Percentiles rank a stretch among this genome's conserved stretches.
phyloP scores from a whole-genome alignment of 2,329 filamentous ascomycete species.

The Phyllosticta paracitricarpa region DNA sequence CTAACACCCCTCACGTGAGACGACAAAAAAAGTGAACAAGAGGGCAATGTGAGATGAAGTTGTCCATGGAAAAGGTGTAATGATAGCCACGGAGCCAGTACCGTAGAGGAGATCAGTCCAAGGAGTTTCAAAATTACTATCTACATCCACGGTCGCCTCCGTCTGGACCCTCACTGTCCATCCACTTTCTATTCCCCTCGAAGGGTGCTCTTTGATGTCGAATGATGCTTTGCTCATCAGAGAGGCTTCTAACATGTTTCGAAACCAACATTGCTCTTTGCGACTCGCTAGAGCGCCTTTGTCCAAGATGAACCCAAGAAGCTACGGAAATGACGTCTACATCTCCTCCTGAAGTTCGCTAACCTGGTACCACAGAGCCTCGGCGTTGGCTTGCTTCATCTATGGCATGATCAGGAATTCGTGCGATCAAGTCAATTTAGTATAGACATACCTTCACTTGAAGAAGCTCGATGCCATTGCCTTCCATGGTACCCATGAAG shows the following conservation, averaged over 20 bases:
- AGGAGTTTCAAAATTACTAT: not conserved
- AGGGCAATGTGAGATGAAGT: not conserved
- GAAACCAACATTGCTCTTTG: not conserved
- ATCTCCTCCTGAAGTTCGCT: constrained; percentile 30
- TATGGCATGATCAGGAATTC: constrained; percentile 16
- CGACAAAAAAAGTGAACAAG: not conserved
- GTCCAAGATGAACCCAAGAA: not conserved
- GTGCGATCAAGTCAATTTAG: not conserved
- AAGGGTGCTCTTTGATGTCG: not conserved
- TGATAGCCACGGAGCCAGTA: not conserved
- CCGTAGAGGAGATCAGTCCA: not conserved
- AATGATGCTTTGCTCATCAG: not conserved
- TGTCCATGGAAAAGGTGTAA: not conserved
- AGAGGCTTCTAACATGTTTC: not conserved
- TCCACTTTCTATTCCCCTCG: not conserved
- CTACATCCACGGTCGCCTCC: not conserved
- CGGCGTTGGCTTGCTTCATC: constrained; percentile 34
- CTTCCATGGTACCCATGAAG: constrained; percentile 49
- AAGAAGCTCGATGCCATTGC: constrained; percentile 41
- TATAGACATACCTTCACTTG: constrained; percentile 44
- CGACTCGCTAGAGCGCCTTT: not conserved
- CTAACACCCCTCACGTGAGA: not conserved
- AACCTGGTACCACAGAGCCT: constrained; percentile 38
- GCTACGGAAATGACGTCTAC: constrained; percentile 14
- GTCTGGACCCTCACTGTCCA: not conserved